These are phyloP conservation scores for Spathaspora arborariae DNA, from an alignment of 805 yeast genomes.

Conservation along the genomic window DNA sequence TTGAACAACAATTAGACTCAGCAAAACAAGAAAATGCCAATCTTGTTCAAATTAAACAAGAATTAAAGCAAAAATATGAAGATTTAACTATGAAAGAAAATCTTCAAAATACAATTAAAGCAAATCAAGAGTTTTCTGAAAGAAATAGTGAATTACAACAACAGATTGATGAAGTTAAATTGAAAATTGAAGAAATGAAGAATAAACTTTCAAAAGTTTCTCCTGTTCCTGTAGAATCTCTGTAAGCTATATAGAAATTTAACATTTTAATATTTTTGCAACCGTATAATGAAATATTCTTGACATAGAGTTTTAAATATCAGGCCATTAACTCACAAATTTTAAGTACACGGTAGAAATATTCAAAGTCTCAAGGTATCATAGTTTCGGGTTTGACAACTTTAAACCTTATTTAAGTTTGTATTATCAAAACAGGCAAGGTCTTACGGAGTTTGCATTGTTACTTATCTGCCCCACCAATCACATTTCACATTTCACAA, in stretches of 20 bases:
- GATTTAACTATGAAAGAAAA: slow-evolving; percentile 36
- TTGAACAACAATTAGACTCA: slow-evolving; percentile 15
- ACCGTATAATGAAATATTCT: no score
- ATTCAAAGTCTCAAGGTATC: no score
- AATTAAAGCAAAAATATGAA: slow-evolving; percentile 22
- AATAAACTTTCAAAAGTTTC: slow-evolving; percentile 18
- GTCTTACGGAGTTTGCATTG: no score
- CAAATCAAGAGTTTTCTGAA: slow-evolving; percentile 35
- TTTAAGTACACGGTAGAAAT: no score
- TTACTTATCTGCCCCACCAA: no score
- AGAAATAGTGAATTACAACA: slow-evolving; percentile 30
- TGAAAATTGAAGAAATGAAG: slow-evolving; percentile 22
- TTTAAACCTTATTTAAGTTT: no score
- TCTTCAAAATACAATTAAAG: slow-evolving; percentile 34
- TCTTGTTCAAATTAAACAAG: slow-evolving; percentile 12
- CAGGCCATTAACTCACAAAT: no score
- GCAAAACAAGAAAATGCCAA: slow-evolving; percentile 18
- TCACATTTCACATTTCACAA: no score
- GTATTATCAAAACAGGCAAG: no score
- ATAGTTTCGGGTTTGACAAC: no score
- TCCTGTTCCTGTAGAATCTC: background rate
- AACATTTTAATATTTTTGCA: background rate
- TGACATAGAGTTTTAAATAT: no score
- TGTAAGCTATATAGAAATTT: no score
- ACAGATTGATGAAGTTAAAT: slow-evolving; percentile 26